Evolutionary conservation across 1,139 yeast species (phyloP), one percentile per base, ranked within the genome.

Genomic region (Schwanniomyces etchellsii): DNA sequence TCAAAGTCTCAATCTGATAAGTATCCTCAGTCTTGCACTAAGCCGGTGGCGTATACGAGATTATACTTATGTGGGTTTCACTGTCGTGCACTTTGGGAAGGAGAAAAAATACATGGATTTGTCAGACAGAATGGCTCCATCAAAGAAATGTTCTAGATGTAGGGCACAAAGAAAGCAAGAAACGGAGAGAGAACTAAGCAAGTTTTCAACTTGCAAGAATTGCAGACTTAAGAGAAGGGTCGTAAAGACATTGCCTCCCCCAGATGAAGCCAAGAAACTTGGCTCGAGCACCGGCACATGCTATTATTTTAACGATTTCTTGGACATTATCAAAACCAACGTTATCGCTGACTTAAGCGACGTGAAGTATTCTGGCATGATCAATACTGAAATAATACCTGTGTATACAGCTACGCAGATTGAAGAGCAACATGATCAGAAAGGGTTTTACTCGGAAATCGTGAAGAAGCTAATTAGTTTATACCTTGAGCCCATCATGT

Each of bases 81-180:
- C n/a, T n/a, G n/a, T n/a, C n/a, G n/a, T n/a, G n/a, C n/a, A n/a
- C n/a, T n/a, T n/a, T n/a, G n/a, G n/a, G n/a, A n/a, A n/a, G n/a
- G n/a, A n/a, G n/a, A n/a, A n/a, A n/a, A n/a, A n/a, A n/a, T n/a
- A n/a, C n/a, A n/a, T n/a, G n/a, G n/a, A n/a, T n/a, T n/a, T n/a
- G n/a, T n/a, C n/a, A n/a, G n/a, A n/a, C n/a, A n/a, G n/a, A n/a
- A n/a, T n/a, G n/a, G n/a, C n/a, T n/a, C n/a, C n/a, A n/a, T n/a
- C n/a, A n/a, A n/a, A n/a, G n/a, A 62, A 63, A 32, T 64, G 70
- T 35, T 54, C 69, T 2, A 46, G 70, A 26, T 64, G 70, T 37
- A 45, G 69, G 14, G 60, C 55, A 23, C 60, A 58, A 30, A 35
- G 70, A 28, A 21, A 40, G 1, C 40, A 42, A 16, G 70, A 64